These are phyloP conservation scores for Claviceps purpurea DNA, from an alignment of 2,329 filamentous ascomycete genomes.

Conservation along the genomic window DNA sequence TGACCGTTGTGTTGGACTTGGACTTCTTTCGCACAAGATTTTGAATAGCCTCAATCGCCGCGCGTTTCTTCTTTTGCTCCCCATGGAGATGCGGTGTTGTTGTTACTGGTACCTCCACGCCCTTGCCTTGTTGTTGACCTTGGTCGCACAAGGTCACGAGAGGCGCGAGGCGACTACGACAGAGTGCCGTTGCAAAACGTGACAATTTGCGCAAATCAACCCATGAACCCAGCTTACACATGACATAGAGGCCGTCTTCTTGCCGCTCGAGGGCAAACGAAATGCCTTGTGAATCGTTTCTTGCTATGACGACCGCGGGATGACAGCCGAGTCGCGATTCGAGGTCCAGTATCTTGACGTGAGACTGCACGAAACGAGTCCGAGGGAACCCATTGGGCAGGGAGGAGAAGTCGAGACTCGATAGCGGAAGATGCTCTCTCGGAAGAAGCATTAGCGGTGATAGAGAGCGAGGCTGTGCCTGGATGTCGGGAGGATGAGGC, in stretches of 20 bases:
- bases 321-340: conserved; percentile 43
- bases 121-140: conserved; percentile 5
- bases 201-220: conserved; percentile 44
- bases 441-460: conserved; percentile 50
- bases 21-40: conserved; percentile 42
- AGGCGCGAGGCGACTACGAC: conserved; percentile 15
- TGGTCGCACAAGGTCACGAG: conserved; percentile 5
- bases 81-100: conserved; percentile 35
- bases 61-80: conserved; percentile 39
- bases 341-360: conserved; percentile 49
- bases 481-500: conserved; percentile 42
- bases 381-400: conserved; percentile 36
- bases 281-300: conserved; percentile 38
- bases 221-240: conserved; percentile 58
- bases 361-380: conserved; percentile 45
- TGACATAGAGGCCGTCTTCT: conserved; percentile 44
- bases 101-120: conserved; percentile 17
- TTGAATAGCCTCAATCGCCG: conserved; percentile 51
- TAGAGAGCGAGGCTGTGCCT: conserved; percentile 39
- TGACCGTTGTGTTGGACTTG: conserved; percentile 30
- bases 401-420: conserved; percentile 43
- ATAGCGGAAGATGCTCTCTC: conserved; percentile 46
- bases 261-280: conserved; percentile 56
- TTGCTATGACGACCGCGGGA: conserved; percentile 46
- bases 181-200: conserved; percentile 30